Base-by-base conservation (phyloP, 805 yeast species). In the Candida verbasci region DNA sequence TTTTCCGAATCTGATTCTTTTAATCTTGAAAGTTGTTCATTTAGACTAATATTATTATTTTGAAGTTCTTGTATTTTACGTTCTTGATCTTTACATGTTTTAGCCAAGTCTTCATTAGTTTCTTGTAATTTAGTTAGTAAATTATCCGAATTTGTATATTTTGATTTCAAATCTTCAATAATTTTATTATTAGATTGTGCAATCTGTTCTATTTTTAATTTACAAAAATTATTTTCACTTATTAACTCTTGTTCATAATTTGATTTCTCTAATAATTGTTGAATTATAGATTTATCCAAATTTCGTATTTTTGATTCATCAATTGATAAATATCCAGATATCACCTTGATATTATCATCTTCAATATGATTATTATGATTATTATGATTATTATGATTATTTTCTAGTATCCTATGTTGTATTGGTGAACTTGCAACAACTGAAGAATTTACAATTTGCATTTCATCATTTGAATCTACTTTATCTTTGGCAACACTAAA, bases 401-500 rank as follows among this genome's bases (percentile, higher is more conserved):
- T 33, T 28, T 22, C 40, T 12, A 31, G 9, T 3, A 37, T 14
- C n/a, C 34, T 25, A 17, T 38, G 10, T 45, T 36, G 36, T 11
- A 46, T 39, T 3, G 53, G 50, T 2, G 47, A 46, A 35, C 51
- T 41, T 6, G 35, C 24, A 6, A 41, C 44, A 16, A 31, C 31
- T 2, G 32, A 12, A 16, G 35, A 18, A 18, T 23, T 34, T 12
- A 14, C 35, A 2, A 17, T 30, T 9, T 27, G 30, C 3, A 12
- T 7, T 3, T 29, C 30, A 17, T 21, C 26, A 6, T 43, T 39
- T n/a, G 35, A 24, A n/a, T n/a, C n/a, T n/a, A n/a, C n/a, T n/a
- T n/a, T n/a, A 39, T 66, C 72, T 42, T 50, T 58, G 14, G 72
- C 72, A 15, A 67, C 72, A 24, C 49, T 44, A 42, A 67, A 66